These are phyloP conservation scores for Cutaneotrichosporon cutaneum DNA, from an alignment of 1,284 basidiomycete species.

Conservation along the genomic window DNA sequence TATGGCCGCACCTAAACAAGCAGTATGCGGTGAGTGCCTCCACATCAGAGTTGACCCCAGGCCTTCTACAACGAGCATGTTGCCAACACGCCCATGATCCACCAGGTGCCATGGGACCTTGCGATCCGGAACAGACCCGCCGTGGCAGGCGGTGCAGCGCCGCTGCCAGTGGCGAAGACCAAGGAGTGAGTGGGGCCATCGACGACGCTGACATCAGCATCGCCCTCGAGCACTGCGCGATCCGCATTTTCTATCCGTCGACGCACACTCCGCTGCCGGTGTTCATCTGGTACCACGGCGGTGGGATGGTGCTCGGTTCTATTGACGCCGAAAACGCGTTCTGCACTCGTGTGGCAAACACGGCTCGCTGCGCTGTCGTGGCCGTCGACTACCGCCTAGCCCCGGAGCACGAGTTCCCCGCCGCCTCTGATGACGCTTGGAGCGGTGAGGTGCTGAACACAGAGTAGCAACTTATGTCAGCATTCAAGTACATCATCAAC, in stretches of 20 bases:
- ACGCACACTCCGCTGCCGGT: neutral
- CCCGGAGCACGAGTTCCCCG: constrained; percentile 70
- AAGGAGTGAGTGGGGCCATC: neutral
- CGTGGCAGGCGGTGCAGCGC: neutral
- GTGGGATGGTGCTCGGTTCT: constrained; percentile 68
- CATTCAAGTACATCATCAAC: neutral
- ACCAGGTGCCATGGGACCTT: neutral
- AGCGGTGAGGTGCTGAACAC: neutral
- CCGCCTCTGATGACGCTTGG: constrained; percentile 66
- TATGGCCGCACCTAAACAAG: neutral
- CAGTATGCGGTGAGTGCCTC: neutral
- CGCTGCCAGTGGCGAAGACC: neutral
- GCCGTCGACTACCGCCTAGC: constrained; percentile 72
- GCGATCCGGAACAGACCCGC: neutral
- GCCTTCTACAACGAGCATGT: neutral
- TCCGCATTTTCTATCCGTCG: neutral
- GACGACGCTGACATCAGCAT: neutral
- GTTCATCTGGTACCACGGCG: constrained; percentile 43
- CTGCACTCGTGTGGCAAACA: constrained; percentile 30
- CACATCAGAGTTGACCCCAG: neutral
- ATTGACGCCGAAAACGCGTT: constrained; percentile 63
- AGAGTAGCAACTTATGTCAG: neutral
- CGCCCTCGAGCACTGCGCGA: neutral
- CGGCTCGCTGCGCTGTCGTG: constrained; percentile 57
- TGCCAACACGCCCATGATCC: neutral